A percentile compares a stretch with the other conserved stretches of the same genome.
Evolutionary conservation across 768 basidiomycete genomes (phyloP).

Genomic region (Suillus decipiens): DNA sequence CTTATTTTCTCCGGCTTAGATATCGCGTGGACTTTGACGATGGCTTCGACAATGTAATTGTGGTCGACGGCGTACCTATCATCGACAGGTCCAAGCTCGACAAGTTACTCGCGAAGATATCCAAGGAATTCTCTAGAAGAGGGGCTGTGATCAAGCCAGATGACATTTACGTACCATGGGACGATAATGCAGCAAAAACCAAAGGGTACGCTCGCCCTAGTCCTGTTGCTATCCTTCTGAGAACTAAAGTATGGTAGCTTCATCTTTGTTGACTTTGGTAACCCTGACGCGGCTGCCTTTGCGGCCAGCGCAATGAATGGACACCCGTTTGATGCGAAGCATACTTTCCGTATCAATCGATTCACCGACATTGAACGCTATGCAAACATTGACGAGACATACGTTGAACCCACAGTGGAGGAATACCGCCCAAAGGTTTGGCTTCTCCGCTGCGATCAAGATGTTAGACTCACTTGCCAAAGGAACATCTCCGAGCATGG

Average conservation of each 20-base stretch:
- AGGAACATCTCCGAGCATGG: conserved; percentile 98
- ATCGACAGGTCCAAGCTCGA: conserved; percentile 87
- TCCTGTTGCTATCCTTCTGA: conserved; percentile 2
- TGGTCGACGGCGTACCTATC: conserved; percentile 90
- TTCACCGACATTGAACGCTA: conserved; percentile 91
- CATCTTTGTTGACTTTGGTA: conserved; percentile 79
- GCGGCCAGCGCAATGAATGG: conserved; percentile 71
- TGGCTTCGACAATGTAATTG: conserved; percentile 86
- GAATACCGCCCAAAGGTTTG: conserved; percentile 74
- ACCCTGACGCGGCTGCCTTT: conserved; percentile 65
- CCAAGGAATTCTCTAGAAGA: conserved; percentile 82
- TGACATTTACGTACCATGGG: conserved; percentile 88
- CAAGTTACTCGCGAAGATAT: conserved; percentile 75
- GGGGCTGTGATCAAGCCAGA: conserved; percentile 76
- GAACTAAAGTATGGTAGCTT: conserved; percentile 48
- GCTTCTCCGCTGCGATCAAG: background rate
- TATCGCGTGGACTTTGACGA: conserved; percentile 85
- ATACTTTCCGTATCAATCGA: conserved; percentile 81
- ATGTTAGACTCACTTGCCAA: conserved; percentile 10
- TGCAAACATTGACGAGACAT: conserved; percentile 74
- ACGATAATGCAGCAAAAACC: conserved; percentile 77
- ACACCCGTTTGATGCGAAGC: conserved; percentile 84
- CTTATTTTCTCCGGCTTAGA: conserved; percentile 43
- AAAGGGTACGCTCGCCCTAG: conserved; percentile 69
- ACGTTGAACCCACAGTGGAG: conserved; percentile 70